phyloP scores from a whole-genome alignment of 192 early-diverging fungal genomes.

The Coemansia sp. region DNA sequence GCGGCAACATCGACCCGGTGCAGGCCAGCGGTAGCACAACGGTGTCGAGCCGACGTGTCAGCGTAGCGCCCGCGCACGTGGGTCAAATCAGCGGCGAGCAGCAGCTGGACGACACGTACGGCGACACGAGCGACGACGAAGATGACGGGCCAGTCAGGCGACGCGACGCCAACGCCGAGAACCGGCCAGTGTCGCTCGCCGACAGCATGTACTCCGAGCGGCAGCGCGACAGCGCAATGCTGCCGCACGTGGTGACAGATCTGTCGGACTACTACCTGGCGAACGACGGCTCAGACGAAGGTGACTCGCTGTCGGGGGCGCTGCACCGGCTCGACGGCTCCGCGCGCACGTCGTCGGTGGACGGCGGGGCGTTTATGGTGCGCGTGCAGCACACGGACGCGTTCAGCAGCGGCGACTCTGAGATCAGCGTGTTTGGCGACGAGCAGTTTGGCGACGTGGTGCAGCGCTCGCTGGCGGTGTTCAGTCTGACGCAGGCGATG shows the following conservation, averaged over 20 bases:
- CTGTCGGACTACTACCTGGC: slow-evolving; percentile 31
- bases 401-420: slow-evolving; percentile 18
- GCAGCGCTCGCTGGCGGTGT: slow-evolving; percentile 26
- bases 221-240: slow-evolving; percentile 21
- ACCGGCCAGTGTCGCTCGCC: slow-evolving; percentile 6
- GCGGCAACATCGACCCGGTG: slow-evolving; percentile 7
- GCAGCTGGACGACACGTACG: slow-evolving; percentile 16
- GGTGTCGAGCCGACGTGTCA: slow-evolving; percentile 26
- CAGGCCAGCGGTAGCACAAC: slow-evolving; percentile 10
- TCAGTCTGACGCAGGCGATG: slow-evolving; percentile 14
- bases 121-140: slow-evolving; percentile 17
- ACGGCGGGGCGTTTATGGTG: too few relatives aligned
- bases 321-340: slow-evolving; percentile 23
- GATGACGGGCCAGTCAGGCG: background rate
- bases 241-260: slow-evolving; percentile 11
- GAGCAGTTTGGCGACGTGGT: slow-evolving; percentile 40
- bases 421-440: slow-evolving; percentile 25
- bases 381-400: slow-evolving; percentile 16
- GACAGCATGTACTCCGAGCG: slow-evolving; percentile 7
- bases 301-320: slow-evolving; percentile 43
- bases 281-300: slow-evolving; percentile 48
- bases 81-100: slow-evolving; percentile 36
- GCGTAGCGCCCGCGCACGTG: slow-evolving; percentile 35
- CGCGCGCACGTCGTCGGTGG: slow-evolving; percentile 11
- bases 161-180: slow-evolving; percentile 3